Conservation (phyloP, 2,329 filamentous ascomycete species). For the Nemania sp. region DNA sequence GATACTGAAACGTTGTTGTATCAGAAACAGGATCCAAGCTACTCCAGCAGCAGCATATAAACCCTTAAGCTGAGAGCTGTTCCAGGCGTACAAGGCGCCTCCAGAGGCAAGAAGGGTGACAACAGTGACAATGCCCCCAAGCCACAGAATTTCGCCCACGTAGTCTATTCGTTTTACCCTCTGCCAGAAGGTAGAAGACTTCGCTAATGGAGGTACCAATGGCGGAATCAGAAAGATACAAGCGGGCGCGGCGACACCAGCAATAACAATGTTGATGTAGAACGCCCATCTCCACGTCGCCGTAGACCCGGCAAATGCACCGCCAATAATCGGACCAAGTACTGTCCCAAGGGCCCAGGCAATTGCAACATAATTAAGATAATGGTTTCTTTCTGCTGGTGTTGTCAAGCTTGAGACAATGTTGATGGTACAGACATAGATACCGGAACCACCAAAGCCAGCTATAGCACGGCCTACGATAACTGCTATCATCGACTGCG, state of each 20-base stretch:
- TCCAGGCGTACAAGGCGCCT: constrained; percentile 24
- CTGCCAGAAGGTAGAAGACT: constrained; percentile 50
- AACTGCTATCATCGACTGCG: neutral
- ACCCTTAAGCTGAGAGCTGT: constrained; percentile 11
- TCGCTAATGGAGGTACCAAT: constrained; percentile 28
- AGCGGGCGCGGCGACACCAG: constrained; percentile 15
- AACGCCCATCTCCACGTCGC: constrained; percentile 62
- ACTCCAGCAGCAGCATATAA: constrained; percentile 20
- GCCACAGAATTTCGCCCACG: constrained; percentile 25
- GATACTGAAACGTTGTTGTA: constrained; percentile 27
- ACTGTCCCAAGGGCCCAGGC: no score
- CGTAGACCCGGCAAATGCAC: no score
- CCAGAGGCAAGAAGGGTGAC: constrained; percentile 23
- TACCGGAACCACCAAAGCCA: constrained; percentile 25
- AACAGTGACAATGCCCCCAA: constrained; percentile 17
- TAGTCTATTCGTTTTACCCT: constrained; percentile 58
- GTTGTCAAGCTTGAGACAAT: constrained; percentile 16
- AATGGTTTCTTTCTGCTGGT: neutral
- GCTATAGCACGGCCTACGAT: constrained; percentile 14
- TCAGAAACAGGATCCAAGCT: constrained; percentile 4
- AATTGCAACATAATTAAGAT: no score
- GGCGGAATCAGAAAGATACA: neutral
- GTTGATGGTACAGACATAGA: constrained; percentile 24
- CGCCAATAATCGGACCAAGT: no score
- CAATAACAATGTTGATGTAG: constrained; percentile 69